Percentiles rank a stretch among this genome's conserved stretches.
Evolutionary conservation across 192 early-diverging fungal species (phyloP).

Genomic region (Funneliformis geosporum): DNA sequence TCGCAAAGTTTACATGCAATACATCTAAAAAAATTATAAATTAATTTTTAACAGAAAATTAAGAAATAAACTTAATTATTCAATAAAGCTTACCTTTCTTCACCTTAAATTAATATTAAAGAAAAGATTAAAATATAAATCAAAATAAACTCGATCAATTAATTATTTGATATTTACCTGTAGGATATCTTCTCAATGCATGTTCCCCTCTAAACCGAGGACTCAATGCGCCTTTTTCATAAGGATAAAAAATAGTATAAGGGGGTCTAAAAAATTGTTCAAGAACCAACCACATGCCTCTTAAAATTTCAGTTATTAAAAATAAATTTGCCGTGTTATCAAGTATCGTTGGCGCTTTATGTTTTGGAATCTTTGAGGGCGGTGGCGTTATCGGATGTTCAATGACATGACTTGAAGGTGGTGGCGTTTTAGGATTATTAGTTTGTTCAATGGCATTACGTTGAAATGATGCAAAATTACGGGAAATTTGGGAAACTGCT

Average conservation of each 20-base stretch:
- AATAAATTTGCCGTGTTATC: constrained; percentile 72
- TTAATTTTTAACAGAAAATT: neutral
- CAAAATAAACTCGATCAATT: neutral
- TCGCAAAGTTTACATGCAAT: constrained; percentile 99
- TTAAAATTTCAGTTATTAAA: constrained; percentile 87
- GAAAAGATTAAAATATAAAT: neutral
- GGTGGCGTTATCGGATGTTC: no score
- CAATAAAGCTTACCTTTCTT: constrained; percentile 58
- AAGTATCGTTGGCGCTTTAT: constrained; percentile 33
- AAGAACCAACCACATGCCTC: constrained; percentile 89
- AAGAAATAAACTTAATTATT: neutral
- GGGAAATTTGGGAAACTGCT: neutral
- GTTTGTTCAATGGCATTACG: neutral
- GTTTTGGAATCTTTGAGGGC: no score
- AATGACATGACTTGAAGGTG: neutral
- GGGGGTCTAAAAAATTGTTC: constrained; percentile 95
- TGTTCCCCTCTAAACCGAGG: constrained; percentile 97
- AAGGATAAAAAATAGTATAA: constrained; percentile 95
- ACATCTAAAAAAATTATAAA: constrained; percentile 57
- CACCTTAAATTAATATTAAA: constrained; percentile 56
- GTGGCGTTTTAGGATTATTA: neutral
- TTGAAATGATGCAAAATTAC: neutral
- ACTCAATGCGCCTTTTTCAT: constrained; percentile 90
- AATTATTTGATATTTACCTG: constrained; percentile 53
- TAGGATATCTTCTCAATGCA: constrained; percentile 91